Conservation (phyloP, 257 asterid genomes). For the Przewalskia tangutica region DNA sequence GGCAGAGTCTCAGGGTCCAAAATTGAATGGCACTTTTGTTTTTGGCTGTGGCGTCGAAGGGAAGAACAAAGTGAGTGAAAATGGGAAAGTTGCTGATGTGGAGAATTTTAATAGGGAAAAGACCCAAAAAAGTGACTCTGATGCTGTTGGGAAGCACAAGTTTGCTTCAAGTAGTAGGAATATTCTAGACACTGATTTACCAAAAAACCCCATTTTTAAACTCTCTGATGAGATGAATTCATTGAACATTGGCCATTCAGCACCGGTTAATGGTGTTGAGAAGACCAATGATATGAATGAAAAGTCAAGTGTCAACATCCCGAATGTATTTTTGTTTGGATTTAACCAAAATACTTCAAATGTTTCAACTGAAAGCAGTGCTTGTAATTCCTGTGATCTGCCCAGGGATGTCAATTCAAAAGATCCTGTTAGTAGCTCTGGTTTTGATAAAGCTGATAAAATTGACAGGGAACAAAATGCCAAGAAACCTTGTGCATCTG, state of each 20-base stretch:
- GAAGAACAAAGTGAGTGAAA: constrained; percentile 21
- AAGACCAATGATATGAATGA: constrained; percentile 12
- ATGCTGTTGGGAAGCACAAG: constrained; percentile 10
- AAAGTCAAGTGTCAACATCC: constrained; percentile 11
- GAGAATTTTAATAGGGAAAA: constrained; percentile 18
- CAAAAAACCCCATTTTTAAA: constrained; percentile 30
- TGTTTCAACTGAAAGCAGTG: constrained; percentile 13
- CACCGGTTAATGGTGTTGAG: constrained; percentile 15
- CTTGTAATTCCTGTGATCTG: background rate
- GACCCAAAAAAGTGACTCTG: background rate
- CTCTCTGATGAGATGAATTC: constrained; percentile 46
- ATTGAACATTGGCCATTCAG: constrained; percentile 39
- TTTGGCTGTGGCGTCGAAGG: constrained; percentile 32
- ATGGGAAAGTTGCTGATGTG: constrained; percentile 11
- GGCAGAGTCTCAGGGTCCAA: constrained; percentile 26
- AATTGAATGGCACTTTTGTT: constrained; percentile 17
- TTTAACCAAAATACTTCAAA: constrained; percentile 12
- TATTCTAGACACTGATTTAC: constrained; percentile 21
- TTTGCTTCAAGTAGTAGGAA: constrained; percentile 16
- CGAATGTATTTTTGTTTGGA: constrained; percentile 35
- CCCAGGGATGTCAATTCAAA: constrained; percentile 7
- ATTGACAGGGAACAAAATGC: background rate
- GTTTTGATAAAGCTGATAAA: constrained; percentile 4
- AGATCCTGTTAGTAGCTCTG: constrained; percentile 4
- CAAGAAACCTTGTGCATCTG: background rate